Percentiles rank a stretch among this genome's conserved stretches.
These are phyloP conservation scores for Cystoisospora suis DNA, from an alignment of 169 alveolate genomes.

Conservation along the genomic window DNA sequence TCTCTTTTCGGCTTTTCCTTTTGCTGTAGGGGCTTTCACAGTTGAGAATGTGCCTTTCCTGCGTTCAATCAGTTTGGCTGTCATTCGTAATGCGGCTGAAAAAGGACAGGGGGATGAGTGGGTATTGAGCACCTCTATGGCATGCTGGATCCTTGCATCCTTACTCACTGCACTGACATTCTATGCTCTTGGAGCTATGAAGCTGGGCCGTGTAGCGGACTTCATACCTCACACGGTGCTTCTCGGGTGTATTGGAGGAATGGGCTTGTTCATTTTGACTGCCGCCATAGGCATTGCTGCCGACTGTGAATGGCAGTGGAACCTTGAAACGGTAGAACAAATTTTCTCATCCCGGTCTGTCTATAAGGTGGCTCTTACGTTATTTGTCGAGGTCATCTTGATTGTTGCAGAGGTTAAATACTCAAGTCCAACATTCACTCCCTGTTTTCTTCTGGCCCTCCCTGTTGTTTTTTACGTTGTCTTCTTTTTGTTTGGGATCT, in stretches of 20 bases:
- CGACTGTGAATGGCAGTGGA: constrained; percentile 28
- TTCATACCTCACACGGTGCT: constrained; percentile 18
- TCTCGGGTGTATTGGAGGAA: constrained; percentile 31
- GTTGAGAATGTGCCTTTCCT: constrained; percentile 3
- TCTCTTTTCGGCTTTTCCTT: constrained; percentile 21
- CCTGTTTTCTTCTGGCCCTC: background rate
- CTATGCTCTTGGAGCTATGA: background rate
- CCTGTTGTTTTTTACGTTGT: background rate
- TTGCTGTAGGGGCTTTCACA: constrained; percentile 25
- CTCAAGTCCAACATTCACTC: background rate
- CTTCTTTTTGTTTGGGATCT: background rate
- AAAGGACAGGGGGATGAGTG: background rate
- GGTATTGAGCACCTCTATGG: background rate
- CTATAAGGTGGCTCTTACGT: background rate
- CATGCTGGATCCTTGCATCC: constrained; percentile 12
- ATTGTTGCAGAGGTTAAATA: background rate
- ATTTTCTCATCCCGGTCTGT: background rate
- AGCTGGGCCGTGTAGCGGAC: background rate
- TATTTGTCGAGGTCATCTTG: background rate
- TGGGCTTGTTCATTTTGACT: constrained; percentile 24
- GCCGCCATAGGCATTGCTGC: constrained; percentile 35
- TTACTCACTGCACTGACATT: background rate
- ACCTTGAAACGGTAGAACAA: background rate
- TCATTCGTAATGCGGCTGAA: background rate
- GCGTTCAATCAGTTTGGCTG: constrained; percentile 2